Base-by-base conservation (phyloP, 495 filamentous ascomycete genomes). In the Penicillium roqueforti region DNA sequence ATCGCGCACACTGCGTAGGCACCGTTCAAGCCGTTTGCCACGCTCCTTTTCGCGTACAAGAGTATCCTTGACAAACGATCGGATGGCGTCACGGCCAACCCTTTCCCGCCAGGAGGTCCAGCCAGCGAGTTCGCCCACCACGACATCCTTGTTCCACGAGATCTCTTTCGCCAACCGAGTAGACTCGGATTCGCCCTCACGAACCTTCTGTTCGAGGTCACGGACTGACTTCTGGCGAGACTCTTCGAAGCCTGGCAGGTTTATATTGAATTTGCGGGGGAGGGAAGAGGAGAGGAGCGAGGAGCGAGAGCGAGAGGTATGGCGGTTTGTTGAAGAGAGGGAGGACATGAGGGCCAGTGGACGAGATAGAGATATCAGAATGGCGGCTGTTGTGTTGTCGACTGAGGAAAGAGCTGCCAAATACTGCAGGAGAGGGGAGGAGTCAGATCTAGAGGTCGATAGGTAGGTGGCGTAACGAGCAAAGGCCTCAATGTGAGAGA, bases 41-140 rank as follows among this genome's bases (percentile, higher is more conserved):
- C 89, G 78, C 66, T 89, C 85, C 56, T 77, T 83, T 71, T 99
- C 95, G 29, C 76, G 70, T 6, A 92, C 80, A 31, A 97, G 70
- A 76, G 89, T 89, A 48, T 84, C 83, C 69, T 77, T 83, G 32
- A 87, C 92, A 60, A 95, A 82, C 14, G 87, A 80, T 55, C 77
- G 80, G 34, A 97, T 83, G 3, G 87, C 87, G 56, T 80, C 83
- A 25, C 83, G 74, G 3, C 87, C 91, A 70, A 90, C 80, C 58
- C 82, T 83, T 58, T 86, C 90, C 47, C 91, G 84, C 76, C 89
- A 83, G 13, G 93, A 90, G 61, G 95, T 89, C 87, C 92, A 97
- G 2, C 89, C 92, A 1, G 93, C 92, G 54, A 99, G 66, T 68
- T 99, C 95, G 7, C 83, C 77, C 11, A 95, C 92, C 6, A 97